Percentiles rank a stretch among this genome's conserved stretches.
These are phyloP conservation scores for Xylariaceae sp. DNA, from an alignment of 2,329 filamentous ascomycete genomes.

Conservation along the genomic window DNA sequence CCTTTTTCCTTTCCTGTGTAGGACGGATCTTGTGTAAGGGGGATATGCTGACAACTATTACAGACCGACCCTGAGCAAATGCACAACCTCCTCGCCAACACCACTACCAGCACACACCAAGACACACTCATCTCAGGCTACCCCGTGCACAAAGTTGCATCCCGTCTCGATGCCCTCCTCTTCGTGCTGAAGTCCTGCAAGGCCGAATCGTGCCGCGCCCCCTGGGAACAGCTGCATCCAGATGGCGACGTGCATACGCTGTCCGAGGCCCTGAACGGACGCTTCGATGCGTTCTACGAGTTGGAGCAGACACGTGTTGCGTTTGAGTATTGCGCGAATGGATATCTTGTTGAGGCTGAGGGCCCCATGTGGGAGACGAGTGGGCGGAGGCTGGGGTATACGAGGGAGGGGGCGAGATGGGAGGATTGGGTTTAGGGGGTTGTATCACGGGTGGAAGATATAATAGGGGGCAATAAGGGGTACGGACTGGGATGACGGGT, in stretches of 20 bases:
- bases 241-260: constrained; percentile 39
- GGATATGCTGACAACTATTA: background rate
- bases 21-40: background rate
- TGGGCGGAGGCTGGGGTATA: constrained; percentile 3
- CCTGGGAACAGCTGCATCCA: constrained; percentile 45
- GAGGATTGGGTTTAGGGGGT: constrained; percentile 20
- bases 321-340: constrained; percentile 40
- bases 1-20: constrained; percentile 43
- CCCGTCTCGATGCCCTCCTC: constrained; percentile 44
- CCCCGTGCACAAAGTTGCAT: constrained; percentile 32
- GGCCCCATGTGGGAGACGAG: constrained; percentile 24
- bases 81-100: constrained; percentile 35
- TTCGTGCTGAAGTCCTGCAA: constrained; percentile 48
- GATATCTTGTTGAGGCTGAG: constrained; percentile 25
- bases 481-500: no score
- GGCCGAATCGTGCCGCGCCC: constrained; percentile 38
- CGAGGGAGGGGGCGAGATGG: constrained; percentile 22
- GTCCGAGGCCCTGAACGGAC: constrained; percentile 37
- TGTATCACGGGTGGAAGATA: background rate
- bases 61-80: constrained; percentile 28
- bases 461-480: background rate
- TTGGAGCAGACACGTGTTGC: constrained; percentile 34
- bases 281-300: constrained; percentile 42
- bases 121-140: constrained; percentile 9
- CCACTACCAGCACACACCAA: no score